phyloP scores from a whole-genome alignment of 768 basidiomycete species.

The Tricholoma sp. region DNA sequence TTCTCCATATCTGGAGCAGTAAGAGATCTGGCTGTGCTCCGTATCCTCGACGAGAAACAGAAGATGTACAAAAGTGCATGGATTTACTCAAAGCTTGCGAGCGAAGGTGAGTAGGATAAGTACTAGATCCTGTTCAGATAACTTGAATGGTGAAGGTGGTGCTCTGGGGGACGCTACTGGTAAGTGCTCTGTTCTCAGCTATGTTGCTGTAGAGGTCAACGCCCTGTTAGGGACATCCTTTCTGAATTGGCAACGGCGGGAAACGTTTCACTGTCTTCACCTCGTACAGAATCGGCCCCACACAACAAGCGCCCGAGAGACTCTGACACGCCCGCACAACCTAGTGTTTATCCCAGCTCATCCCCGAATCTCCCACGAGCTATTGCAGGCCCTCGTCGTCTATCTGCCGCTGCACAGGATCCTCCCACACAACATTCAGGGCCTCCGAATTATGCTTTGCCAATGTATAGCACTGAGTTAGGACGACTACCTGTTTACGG shows the following conservation, averaged over 20 bases:
- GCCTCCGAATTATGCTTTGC: constrained; percentile 32
- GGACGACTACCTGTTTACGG: constrained; percentile 48
- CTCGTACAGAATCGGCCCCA: background rate
- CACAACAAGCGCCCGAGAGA: constrained; percentile 16
- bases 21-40: constrained; percentile 40
- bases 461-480: constrained; percentile 53
- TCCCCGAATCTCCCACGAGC: constrained; percentile 10
- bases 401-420: constrained; percentile 18
- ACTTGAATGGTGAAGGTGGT: constrained; percentile 28
- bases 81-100: constrained; percentile 42
- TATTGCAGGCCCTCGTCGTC: constrained; percentile 24
- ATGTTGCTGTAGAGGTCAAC: background rate
- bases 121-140: background rate
- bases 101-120: constrained; percentile 24
- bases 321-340: constrained; percentile 1
- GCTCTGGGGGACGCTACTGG: constrained; percentile 36
- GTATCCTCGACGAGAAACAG: constrained; percentile 47
- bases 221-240: constrained; percentile 28
- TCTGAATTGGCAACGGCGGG: constrained; percentile 32
- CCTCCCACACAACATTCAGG: constrained; percentile 9
- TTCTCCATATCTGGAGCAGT: constrained; percentile 64
- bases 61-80: constrained; percentile 57
- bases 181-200: constrained; percentile 13
- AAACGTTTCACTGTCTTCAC: constrained; percentile 21
- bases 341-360: background rate